phyloP scores from a whole-genome alignment of 805 yeast genomes.

The Zygosaccharomyces bailii region DNA sequence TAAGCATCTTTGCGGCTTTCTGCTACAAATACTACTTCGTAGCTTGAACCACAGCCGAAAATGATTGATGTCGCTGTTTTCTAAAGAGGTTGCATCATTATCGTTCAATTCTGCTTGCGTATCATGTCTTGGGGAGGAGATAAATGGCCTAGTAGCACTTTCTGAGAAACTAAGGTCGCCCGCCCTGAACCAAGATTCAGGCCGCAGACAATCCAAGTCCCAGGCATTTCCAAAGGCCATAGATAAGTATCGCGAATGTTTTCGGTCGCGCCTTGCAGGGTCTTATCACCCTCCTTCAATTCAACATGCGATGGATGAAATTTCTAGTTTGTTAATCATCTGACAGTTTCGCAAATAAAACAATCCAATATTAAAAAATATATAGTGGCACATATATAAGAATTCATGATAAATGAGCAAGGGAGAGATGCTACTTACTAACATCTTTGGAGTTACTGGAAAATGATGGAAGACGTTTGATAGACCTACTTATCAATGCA shows the following conservation, averaged over 20 bases:
- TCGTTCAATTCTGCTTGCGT: background rate
- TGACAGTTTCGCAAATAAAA: background rate
- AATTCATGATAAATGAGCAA: too few relatives aligned
- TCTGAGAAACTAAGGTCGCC: slow-evolving; percentile 11
- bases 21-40: slow-evolving; percentile 8
- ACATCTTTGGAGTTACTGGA: background rate
- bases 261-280: background rate
- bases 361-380: too few relatives aligned
- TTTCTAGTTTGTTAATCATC: background rate
- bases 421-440: too few relatives aligned
- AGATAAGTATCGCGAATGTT: background rate
- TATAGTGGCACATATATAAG: too few relatives aligned
- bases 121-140: slow-evolving; percentile 1
- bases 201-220: background rate
- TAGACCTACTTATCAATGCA: background rate
- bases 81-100: background rate
- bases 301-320: too few relatives aligned
- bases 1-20: slow-evolving; percentile 11
- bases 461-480: background rate
- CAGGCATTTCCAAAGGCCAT: slow-evolving; percentile 12
- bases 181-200: slow-evolving; percentile 11
- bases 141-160: slow-evolving; percentile 6
- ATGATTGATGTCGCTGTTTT: background rate
- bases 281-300: too few relatives aligned
- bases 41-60: slow-evolving; percentile 6